Percentiles rank a stretch among this genome's conserved stretches.
These are phyloP conservation scores for Streptanthus diversifolius DNA, from an alignment of 345 rosid species.

Conservation along the genomic window DNA sequence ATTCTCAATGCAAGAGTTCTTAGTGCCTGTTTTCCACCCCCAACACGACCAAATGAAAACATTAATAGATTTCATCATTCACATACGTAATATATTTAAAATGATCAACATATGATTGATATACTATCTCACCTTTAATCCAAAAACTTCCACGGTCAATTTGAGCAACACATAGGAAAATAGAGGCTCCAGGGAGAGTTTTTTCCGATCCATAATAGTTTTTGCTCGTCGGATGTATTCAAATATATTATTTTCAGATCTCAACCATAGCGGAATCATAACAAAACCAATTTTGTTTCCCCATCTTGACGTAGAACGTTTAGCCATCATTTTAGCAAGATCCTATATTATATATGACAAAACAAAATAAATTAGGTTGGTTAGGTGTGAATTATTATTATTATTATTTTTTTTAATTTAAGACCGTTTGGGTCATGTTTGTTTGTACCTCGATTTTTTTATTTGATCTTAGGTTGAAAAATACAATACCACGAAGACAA, in stretches of 20 bases:
- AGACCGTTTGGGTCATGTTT: slow-evolving; percentile 45
- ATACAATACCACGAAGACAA: slow-evolving; percentile 39
- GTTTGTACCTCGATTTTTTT: slow-evolving; percentile 47
- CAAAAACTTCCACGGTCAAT: slow-evolving; percentile 26
- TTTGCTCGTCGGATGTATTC: slow-evolving; percentile 45
- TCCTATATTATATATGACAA: slow-evolving; percentile 19
- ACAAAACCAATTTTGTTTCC: slow-evolving; percentile 50
- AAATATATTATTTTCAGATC: slow-evolving; percentile 35
- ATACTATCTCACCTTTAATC: slow-evolving; percentile 32
- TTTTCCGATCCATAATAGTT: slow-evolving; percentile 44
- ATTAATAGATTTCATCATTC: not conserved
- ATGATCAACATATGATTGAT: not conserved
- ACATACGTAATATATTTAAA: not conserved
- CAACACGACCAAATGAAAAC: not conserved
- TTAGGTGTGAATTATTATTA: too few relatives aligned
- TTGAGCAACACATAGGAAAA: slow-evolving; percentile 37
- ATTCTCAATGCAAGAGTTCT: slow-evolving; percentile 42
- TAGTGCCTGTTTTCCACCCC: slow-evolving; percentile 30
- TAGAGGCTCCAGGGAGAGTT: slow-evolving; percentile 49
- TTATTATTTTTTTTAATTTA: not conserved
- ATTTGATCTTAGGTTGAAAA: slow-evolving; percentile 47
- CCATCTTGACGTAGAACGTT: slow-evolving; percentile 42
- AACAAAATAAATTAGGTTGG: not conserved
- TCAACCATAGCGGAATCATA: slow-evolving; percentile 42
- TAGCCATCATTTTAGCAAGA: slow-evolving; percentile 48